These are phyloP conservation scores for Ustilago cynodontis DNA, from an alignment of 1,284 basidiomycete genomes.

Conservation along the genomic window DNA sequence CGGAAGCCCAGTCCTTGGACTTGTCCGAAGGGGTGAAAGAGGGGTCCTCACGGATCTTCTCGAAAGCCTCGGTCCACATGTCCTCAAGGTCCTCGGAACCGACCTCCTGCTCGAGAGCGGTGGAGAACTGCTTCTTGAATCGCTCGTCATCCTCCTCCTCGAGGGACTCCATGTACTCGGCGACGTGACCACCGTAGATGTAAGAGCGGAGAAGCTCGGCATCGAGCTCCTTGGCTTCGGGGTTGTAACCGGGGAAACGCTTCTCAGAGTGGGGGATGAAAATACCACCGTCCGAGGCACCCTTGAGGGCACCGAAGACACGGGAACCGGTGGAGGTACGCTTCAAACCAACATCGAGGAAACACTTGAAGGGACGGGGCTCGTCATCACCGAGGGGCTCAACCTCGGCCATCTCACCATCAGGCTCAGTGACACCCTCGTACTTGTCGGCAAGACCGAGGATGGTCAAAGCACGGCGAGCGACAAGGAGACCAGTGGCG, in stretches of 20 bases:
- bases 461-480: conserved; percentile 94
- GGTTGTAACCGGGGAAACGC: conserved; percentile 98
- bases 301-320: conserved; percentile 99
- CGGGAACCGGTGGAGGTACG: conserved; percentile 98
- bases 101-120: conserved; percentile 93
- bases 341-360: conserved; percentile 97
- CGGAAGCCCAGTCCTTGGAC: conserved; percentile 89
- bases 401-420: conserved; percentile 85
- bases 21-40: conserved; percentile 91
- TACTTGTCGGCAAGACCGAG: conserved; percentile 99
- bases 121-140: conserved; percentile 98
- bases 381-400: conserved; percentile 91
- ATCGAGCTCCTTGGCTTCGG: conserved; percentile 93
- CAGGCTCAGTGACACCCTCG: conserved; percentile 92
- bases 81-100: conserved; percentile 98
- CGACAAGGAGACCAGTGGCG: conserved; percentile 94
- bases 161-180: conserved; percentile 99
- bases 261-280: conserved; percentile 98
- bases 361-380: conserved; percentile 97
- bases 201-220: conserved; percentile 96
- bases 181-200: conserved; percentile 97
- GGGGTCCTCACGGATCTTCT: conserved; percentile 94
- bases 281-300: conserved; percentile 97
- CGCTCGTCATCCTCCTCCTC: conserved; percentile 99
- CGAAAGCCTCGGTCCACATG: conserved; percentile 84